Percentiles rank a stretch among this genome's conserved stretches.
Conservation (phyloP, 2,329 filamentous ascomycete species). For the Chaetomiaceae sp. region DNA sequence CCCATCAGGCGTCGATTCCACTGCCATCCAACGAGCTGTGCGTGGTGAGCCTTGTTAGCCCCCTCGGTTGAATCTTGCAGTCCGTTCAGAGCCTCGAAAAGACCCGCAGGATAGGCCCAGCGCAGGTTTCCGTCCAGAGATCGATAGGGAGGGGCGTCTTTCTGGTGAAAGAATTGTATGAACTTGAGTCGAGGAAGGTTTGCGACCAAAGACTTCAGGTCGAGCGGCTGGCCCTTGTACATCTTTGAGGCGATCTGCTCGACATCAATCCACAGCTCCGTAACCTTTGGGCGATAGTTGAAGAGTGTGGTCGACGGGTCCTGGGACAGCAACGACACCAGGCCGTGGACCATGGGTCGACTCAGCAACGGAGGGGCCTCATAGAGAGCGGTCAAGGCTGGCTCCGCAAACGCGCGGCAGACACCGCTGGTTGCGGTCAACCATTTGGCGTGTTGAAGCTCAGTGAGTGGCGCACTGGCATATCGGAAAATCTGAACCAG, state of each 20-base stretch:
- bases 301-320: conserved; percentile 45
- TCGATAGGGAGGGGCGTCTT: conserved; percentile 64
- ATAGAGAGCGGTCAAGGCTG: conserved; percentile 70
- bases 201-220: conserved; percentile 48
- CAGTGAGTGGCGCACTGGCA: conserved; percentile 54
- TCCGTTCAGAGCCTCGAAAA: conserved; percentile 61
- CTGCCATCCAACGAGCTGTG: conserved; percentile 42
- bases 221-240: conserved; percentile 46
- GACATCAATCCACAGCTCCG: conserved; percentile 65
- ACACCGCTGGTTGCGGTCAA: conserved; percentile 58
- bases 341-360: conserved; percentile 39
- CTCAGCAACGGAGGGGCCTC: conserved; percentile 58
- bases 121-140: conserved; percentile 50
- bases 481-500: conserved; percentile 66
- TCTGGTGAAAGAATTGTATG: conserved; percentile 66
- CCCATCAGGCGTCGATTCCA: conserved; percentile 56
- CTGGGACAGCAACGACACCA: conserved; percentile 50
- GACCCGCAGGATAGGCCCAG: conserved; percentile 63
- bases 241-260: conserved; percentile 50
- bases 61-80: conserved; percentile 40
- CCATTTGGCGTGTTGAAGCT: conserved; percentile 48
- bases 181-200: conserved; percentile 62
- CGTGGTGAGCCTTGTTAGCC: conserved; percentile 5
- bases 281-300: conserved; percentile 68
- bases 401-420: conserved; percentile 63